Evolutionary conservation across 352 stramenopile species (phyloP).

Genomic region (Elongisporangium senticosum): DNA sequence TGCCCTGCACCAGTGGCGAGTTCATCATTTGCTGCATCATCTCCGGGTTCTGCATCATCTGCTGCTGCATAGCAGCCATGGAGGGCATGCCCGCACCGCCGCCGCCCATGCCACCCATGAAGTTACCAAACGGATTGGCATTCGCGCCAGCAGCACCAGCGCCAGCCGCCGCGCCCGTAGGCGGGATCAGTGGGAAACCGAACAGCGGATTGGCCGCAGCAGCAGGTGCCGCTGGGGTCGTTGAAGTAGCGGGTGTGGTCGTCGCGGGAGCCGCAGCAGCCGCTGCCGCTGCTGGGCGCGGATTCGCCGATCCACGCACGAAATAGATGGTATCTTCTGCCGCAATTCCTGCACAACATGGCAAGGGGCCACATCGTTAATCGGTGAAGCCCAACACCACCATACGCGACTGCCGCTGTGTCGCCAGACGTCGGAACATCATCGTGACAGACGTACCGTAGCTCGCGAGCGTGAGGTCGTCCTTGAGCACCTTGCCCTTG

Average conservation of each 20-base stretch:
- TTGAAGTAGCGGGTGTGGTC: slow-evolving; percentile 7
- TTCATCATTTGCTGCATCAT: slow-evolving; percentile 89
- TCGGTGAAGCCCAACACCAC: background rate
- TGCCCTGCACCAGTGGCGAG: slow-evolving; percentile 87
- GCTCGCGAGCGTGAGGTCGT: slow-evolving; percentile 76
- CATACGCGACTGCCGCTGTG: background rate
- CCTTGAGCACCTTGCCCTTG: slow-evolving; percentile 89
- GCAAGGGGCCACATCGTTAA: background rate
- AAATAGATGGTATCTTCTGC: slow-evolving; percentile 83
- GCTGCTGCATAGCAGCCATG: slow-evolving; percentile 85
- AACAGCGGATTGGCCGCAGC: slow-evolving; percentile 36
- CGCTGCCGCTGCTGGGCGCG: slow-evolving; percentile 16
- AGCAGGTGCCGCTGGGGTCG: slow-evolving; percentile 13
- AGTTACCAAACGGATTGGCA: slow-evolving; percentile 54
- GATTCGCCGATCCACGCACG: slow-evolving; percentile 56
- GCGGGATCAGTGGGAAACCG: slow-evolving; percentile 41
- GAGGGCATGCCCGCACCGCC: slow-evolving; percentile 37
- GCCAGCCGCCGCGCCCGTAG: slow-evolving; percentile 9
- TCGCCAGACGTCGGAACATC: background rate
- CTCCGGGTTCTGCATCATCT: slow-evolving; percentile 84
- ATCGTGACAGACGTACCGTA: slow-evolving; percentile 48
- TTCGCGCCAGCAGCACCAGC: slow-evolving; percentile 8
- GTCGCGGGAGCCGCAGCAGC: slow-evolving; percentile 13
- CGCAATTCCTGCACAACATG: slow-evolving; percentile 43
- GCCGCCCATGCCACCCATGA: slow-evolving; percentile 22